Evolutionary conservation across 2,329 filamentous ascomycete species (phyloP), one percentile per base, ranked within the genome.

Genomic region (Seiridium cupressi): DNA sequence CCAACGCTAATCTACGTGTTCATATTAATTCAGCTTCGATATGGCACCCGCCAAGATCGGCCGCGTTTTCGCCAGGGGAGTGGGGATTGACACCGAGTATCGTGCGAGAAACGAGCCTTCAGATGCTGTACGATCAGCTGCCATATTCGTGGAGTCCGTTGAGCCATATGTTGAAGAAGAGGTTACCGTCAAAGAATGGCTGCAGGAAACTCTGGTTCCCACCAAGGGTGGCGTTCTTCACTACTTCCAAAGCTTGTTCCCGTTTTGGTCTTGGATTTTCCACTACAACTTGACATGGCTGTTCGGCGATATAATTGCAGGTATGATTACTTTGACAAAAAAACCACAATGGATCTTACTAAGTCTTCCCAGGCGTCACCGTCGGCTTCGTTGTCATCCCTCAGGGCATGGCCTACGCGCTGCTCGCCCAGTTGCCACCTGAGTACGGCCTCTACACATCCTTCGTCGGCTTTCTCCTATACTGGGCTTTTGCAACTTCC

Each of bases 201-300:
- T 97, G 10, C 71, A 74, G 3, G 84, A 88, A 3, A 42, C 38
- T 7, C 74, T 89, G 26, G 70, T 85, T 0, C 94, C 94, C 0
- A 81, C 79, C 0, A 72, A 78, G 4, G 64, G 71, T 0, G 82
- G 90, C 34, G 57, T 88, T 4, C 58, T 73, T 6, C 68, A 77
- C 2, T 98, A 97, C 70, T 60, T 87, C 61, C 76, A 80, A 64
- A 89, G 84, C 34, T 77, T 97, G 2, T 96, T 99, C 67, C 95
- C 95, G 0, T 97, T 97, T 72, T 73, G 90, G 5, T 80, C 86
- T 18, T 99, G 95, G 95, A 93, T 97, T 60, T 77, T 80, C 8
- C 84, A 88, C 66, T 98, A 98, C 79, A 98, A 98, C 72, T 7
- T 87, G 4, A 88, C 91, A 78, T 97, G 94, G 94, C 76, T 96